A percentile compares a stretch with the other conserved stretches of the same genome.
Evolutionary conservation across 768 basidiomycete genomes (phyloP).

Genomic region (Tremella fuciformis): DNA sequence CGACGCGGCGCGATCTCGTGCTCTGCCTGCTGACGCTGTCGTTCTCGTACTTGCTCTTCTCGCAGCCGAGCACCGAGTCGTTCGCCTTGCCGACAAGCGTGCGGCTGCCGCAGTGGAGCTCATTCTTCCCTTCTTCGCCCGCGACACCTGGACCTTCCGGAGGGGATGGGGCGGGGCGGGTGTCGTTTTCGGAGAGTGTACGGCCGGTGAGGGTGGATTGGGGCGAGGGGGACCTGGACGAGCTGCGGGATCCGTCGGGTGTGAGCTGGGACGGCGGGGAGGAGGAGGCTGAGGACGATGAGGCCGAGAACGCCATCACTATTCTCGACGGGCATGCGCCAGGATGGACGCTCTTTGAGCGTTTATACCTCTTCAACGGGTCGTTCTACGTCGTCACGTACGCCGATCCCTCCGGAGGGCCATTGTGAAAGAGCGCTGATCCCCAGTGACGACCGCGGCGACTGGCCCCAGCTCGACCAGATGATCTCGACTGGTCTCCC

Average conservation of each 20-base stretch:
- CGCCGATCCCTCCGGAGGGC: slow-evolving; percentile 17
- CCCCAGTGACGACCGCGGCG: slow-evolving; percentile 25
- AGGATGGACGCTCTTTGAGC: slow-evolving; percentile 49
- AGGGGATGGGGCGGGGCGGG: neutral
- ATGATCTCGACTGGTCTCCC: slow-evolving; percentile 69
- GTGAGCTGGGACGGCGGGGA: slow-evolving; percentile 28
- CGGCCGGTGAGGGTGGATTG: neutral
- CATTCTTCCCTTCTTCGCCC: neutral
- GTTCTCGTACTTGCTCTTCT: slow-evolving; percentile 40
- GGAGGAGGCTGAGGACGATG: slow-evolving; percentile 35
- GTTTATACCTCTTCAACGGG: slow-evolving; percentile 46
- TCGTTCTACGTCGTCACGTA: slow-evolving; percentile 48
- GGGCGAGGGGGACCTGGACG: neutral
- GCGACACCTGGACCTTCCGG: neutral
- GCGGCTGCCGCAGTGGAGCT: neutral
- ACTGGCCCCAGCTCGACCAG: slow-evolving; percentile 52
- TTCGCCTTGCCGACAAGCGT: neutral
- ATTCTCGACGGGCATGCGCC: slow-evolving; percentile 36
- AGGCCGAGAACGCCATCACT: slow-evolving; percentile 23
- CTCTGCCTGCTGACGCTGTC: slow-evolving; percentile 43
- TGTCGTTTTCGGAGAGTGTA: neutral
- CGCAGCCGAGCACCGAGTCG: slow-evolving; percentile 12
- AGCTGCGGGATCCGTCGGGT: slow-evolving; percentile 1
- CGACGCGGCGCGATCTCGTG: slow-evolving; percentile 45
- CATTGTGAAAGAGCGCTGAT: slow-evolving; percentile 2